A percentile compares a stretch with the other conserved stretches of the same genome.
Conservation (phyloP, 768 basidiomycete species). For the Tylopilus subfusipes region DNA sequence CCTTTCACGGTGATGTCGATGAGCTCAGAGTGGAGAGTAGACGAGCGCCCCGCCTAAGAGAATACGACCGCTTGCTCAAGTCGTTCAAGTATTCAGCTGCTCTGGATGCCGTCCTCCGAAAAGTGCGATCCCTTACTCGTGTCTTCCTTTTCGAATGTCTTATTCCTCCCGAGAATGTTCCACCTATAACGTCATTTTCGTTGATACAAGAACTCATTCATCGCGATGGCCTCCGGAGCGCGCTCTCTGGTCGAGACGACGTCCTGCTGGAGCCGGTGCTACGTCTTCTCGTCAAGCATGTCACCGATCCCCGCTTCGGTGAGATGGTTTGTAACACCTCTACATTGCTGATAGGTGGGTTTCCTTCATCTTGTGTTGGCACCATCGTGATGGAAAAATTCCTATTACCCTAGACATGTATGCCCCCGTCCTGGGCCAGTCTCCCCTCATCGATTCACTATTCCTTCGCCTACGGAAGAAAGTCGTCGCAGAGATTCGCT, state of each 20-base stretch:
- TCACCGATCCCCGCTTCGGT: conserved; percentile 91
- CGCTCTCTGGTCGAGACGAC: conserved; percentile 89
- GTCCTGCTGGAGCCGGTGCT: conserved; percentile 89
- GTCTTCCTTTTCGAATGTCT: background rate
- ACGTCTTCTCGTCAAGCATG: conserved; percentile 78
- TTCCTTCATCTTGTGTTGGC: background rate
- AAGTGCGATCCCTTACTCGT: conserved; percentile 43
- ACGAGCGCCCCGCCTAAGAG: conserved; percentile 66
- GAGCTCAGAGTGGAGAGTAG: conserved; percentile 78
- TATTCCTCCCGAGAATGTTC: conserved; percentile 57
- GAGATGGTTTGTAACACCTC: conserved; percentile 81
- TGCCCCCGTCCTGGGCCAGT: conserved; percentile 85
- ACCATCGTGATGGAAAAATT: conserved; percentile 4
- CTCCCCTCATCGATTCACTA: conserved; percentile 84
- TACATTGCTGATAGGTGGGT: conserved; percentile 77
- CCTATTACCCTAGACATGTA: conserved; percentile 72
- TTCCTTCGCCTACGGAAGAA: conserved; percentile 80
- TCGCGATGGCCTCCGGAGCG: conserved; percentile 82
- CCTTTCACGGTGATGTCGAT: conserved; percentile 57
- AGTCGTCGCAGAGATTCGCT: conserved; percentile 78
- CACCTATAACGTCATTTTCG: conserved; percentile 83
- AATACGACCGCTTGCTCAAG: conserved; percentile 89
- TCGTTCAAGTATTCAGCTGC: conserved; percentile 93
- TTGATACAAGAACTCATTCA: conserved; percentile 91
- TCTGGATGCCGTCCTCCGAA: conserved; percentile 84